These are phyloP conservation scores for Gautieria morchelliformis DNA, from an alignment of 768 basidiomycete species.

Conservation along the genomic window DNA sequence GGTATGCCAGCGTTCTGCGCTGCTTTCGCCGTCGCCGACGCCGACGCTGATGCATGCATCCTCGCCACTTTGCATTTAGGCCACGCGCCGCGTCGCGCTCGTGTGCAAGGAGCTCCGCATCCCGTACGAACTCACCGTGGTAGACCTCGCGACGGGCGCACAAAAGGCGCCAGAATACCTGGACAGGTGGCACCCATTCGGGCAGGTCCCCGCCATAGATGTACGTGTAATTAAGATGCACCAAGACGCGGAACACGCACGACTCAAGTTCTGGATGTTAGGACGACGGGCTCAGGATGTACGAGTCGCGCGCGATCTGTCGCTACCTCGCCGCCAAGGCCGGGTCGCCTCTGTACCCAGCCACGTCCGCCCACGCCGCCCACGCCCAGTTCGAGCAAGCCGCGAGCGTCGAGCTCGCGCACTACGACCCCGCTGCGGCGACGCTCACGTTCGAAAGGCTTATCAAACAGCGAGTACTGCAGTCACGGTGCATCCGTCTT, in stretches of 20 bases:
- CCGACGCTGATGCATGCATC: no score
- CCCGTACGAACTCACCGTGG: slow-evolving; percentile 17
- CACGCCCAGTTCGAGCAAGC: slow-evolving; percentile 41
- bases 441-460: slow-evolving; percentile 37
- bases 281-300: slow-evolving; percentile 56
- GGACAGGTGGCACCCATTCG: slow-evolving; percentile 53
- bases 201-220: slow-evolving; percentile 48
- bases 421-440: slow-evolving; percentile 43
- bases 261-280: slow-evolving; percentile 16
- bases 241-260: background rate
- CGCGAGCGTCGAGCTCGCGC: slow-evolving; percentile 37
- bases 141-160: slow-evolving; percentile 18
- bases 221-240: slow-evolving; percentile 9
- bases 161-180: slow-evolving; percentile 38
- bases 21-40: background rate
- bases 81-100: slow-evolving; percentile 13
- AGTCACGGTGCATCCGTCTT: no score
- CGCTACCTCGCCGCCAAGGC: slow-evolving; percentile 53
- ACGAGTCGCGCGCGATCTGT: slow-evolving; percentile 51
- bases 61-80: no score
- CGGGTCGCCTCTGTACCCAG: slow-evolving; percentile 37
- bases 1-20: background rate
- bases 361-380: slow-evolving; percentile 23
- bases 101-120: slow-evolving; percentile 11
- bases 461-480: slow-evolving; percentile 35